Evolutionary conservation across 148 eudicot genomes (phyloP), one percentile per base, ranked within the genome.

Genomic region (Limonium bicolor): DNA sequence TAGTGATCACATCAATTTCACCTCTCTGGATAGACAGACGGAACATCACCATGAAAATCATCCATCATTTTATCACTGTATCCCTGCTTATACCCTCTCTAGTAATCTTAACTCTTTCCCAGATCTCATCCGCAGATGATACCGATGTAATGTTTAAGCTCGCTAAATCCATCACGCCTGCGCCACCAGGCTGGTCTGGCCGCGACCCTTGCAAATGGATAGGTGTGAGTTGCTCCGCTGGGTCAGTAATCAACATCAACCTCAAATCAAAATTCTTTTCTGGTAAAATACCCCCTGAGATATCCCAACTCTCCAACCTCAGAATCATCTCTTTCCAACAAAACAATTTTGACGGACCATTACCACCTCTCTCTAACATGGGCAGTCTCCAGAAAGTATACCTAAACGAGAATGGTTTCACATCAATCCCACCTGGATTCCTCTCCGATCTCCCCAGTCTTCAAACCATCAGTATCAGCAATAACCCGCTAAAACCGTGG

Each of bases 341-440:
- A 11, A 86, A 86, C 42, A 40, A 35, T 0, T 34, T 86, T 13
- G 49, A 76, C 1, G 95, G 95, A 6, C 4, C 61, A 2, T 8
- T 86, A 5, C 95, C 95, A 0, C 21, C 80, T 6, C 48, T 86
- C 18, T 20, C 69, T 0, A 53, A 70, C 58, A 64, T 86, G 55
- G 0, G 65, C 0, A 18, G 25, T 8, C 71, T 86, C 14, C 43
- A 62, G 40, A 41, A 61, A 13, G 46, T 81, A 12, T 58, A 11
- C 17, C 61, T 86, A 0, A 67, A 75, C 30, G 20, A 20, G 10
- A 86, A 86, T 27, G 29, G 38, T 0, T 81, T 81, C 60, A 37
- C 58, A 2, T 45, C 59, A 0, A n/a, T 74, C 3, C 63, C 75
- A 0, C 9, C 55, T 0, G 26, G 54, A 3, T 73, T 77, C 41